Evolutionary conservation across 805 yeast genomes (phyloP).

Genomic region (Monosporozyma aerobia): DNA sequence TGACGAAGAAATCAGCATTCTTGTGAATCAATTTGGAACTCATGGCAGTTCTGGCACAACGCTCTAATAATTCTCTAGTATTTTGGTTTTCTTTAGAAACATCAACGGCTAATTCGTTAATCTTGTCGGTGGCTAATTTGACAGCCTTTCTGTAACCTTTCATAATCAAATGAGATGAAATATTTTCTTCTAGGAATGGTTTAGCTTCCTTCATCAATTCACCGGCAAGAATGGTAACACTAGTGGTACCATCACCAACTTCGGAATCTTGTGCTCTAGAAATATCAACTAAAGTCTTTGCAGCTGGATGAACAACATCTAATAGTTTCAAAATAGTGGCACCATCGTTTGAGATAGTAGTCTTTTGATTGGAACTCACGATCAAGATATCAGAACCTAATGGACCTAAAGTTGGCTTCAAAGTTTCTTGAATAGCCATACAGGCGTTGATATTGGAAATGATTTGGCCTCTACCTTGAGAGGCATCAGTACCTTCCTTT

Average conservation of each 20-base stretch:
- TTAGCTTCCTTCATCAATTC: slow-evolving; percentile 89
- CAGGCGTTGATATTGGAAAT: slow-evolving; percentile 95
- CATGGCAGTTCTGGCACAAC: slow-evolving; percentile 97
- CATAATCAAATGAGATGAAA: slow-evolving; percentile 79
- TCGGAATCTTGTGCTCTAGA: slow-evolving; percentile 96
- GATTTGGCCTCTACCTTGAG: slow-evolving; percentile 95
- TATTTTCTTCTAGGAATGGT: slow-evolving; percentile 89
- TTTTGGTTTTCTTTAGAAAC: slow-evolving; percentile 42
- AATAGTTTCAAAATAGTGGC: slow-evolving; percentile 87
- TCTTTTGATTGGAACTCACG: slow-evolving; percentile 71
- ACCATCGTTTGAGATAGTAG: slow-evolving; percentile 97
- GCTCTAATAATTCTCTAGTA: slow-evolving; percentile 68
- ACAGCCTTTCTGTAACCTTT: slow-evolving; percentile 84
- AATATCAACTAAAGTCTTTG: slow-evolving; percentile 87
- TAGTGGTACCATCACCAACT: slow-evolving; percentile 97
- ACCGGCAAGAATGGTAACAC: slow-evolving; percentile 90
- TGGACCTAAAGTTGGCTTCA: slow-evolving; percentile 93
- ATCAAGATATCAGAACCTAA: slow-evolving; percentile 92
- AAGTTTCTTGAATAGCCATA: slow-evolving; percentile 90
- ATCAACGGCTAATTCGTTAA: slow-evolving; percentile 67
- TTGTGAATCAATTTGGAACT: slow-evolving; percentile 84
- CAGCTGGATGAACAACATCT: slow-evolving; percentile 98
- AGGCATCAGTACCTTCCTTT: slow-evolving; percentile 94
- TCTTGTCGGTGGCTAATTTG: slow-evolving; percentile 60
- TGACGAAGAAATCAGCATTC: slow-evolving; percentile 82